Base-by-base conservation (phyloP, 2,329 filamentous ascomycete species). In the Fusarium buxicola region DNA sequence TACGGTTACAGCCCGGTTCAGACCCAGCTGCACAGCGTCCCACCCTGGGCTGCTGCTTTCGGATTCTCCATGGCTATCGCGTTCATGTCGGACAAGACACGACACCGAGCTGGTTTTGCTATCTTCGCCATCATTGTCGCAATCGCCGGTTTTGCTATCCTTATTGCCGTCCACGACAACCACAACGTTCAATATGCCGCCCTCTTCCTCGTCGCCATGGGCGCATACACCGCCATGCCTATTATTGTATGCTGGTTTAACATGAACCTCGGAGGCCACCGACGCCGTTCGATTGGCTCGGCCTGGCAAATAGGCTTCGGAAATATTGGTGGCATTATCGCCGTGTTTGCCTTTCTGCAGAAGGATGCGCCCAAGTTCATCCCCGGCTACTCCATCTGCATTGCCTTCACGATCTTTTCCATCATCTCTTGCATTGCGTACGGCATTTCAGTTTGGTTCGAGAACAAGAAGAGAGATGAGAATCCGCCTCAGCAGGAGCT, bases 141-240 rank as follows among this genome's bases (percentile, higher is more conserved):
- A 41, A 89, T 97, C 47, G 73, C 85, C 1, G 94, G 92, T 2
- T 94, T 96, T 66, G 86, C 80, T 4, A 91, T 94, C 59, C 82
- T 97, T 8, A 78, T 96, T 44, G 79, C 81, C 10, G 85, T 94
- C 6, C 90, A 94, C 74, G 77, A 90, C 72, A 85, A 92, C 73
- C 80, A 78, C 1, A 62, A 83, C 11, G 77, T 92, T 7, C 85
- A 95, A 74, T 97, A 97, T 70, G 90, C 82, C 0, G 91, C 90
- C 0, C 83, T 97, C 0, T 96, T 96, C 80, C 80, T 97, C 28
- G 86, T 96, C 45, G 89, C 91, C 2, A 88, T 88, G 78, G 92
- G 92, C 45, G 84, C 86, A 0, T 97, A 96, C 77, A 88, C 87
- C 1, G 92, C 93, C n/a, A 94, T 97, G 90, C 93, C 94, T 0